These are phyloP conservation scores for Sarocladiaceae sp. DNA, from an alignment of 2,329 filamentous ascomycete genomes.

Conservation along the genomic window DNA sequence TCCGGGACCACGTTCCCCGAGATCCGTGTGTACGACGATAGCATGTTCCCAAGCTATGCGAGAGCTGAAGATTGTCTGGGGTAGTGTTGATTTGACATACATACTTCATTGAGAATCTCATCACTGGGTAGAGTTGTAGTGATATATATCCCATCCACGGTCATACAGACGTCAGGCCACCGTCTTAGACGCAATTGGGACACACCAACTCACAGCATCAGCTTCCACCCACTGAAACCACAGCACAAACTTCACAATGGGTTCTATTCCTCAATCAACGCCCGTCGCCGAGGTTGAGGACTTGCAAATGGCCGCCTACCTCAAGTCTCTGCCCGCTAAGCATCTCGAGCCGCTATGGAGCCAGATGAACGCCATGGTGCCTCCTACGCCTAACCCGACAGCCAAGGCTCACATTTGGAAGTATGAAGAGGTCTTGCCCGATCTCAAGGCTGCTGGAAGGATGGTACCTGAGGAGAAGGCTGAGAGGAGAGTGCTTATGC, in stretches of 20 bases:
- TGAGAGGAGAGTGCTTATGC: slow-evolving; percentile 37
- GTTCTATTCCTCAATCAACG: not conserved
- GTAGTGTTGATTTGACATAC: not conserved
- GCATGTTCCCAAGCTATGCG: not conserved
- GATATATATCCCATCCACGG: not conserved
- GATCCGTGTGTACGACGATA: not conserved
- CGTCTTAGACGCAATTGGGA: too few relatives aligned
- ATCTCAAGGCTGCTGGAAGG: slow-evolving; percentile 28
- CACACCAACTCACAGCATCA: too few relatives aligned
- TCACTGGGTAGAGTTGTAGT: not conserved
- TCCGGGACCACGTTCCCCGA: too few relatives aligned
- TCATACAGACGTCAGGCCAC: not conserved
- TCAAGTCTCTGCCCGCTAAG: slow-evolving; percentile 20
- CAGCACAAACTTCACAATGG: too few relatives aligned
- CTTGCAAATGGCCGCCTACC: not conserved
- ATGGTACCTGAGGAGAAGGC: slow-evolving; percentile 34
- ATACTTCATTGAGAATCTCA: not conserved
- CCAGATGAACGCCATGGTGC: slow-evolving; percentile 42
- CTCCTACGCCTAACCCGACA: slow-evolving; percentile 35
- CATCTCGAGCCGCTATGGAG: slow-evolving; percentile 41
- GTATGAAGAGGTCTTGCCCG: slow-evolving; percentile 29
- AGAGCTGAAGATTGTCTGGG: not conserved
- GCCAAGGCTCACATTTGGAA: slow-evolving; percentile 35
- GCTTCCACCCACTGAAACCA: too few relatives aligned
- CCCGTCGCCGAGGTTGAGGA: not conserved